Percentiles rank a stretch among this genome's conserved stretches.
phyloP scores from a whole-genome alignment of 1,284 basidiomycete species.

The Mycosarcoma maydis region DNA sequence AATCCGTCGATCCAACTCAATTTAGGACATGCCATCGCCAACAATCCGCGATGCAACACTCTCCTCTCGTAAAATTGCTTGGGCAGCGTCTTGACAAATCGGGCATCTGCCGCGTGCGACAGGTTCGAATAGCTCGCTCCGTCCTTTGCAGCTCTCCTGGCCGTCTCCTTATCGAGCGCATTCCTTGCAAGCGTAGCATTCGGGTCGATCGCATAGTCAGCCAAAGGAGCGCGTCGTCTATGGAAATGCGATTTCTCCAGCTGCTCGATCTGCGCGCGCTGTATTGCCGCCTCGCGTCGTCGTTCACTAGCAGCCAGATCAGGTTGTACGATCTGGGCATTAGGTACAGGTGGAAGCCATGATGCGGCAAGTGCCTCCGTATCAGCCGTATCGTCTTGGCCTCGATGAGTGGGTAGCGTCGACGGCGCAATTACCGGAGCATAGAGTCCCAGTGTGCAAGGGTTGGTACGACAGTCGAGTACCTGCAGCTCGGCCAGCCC shows the following conservation, averaged over 20 bases:
- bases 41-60: constrained; percentile 58
- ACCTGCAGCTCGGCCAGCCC: constrained; percentile 54
- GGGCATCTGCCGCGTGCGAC: constrained; percentile 50
- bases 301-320: constrained; percentile 28
- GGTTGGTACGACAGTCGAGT: constrained; percentile 61
- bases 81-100: constrained; percentile 59
- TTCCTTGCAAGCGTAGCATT: constrained; percentile 21
- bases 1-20: constrained; percentile 64
- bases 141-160: constrained; percentile 4
- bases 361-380: constrained; percentile 6
- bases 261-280: constrained; percentile 30
- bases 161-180: constrained; percentile 23
- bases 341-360: constrained; percentile 57
- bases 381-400: constrained; percentile 5
- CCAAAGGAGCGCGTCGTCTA: constrained; percentile 46
- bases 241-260: constrained; percentile 64
- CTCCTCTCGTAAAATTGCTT: constrained; percentile 40
- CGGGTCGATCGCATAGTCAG: constrained; percentile 28
- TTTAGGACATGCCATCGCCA: constrained; percentile 62
- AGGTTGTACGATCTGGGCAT: constrained; percentile 58
- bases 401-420: constrained; percentile 1
- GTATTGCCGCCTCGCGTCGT: constrained; percentile 15
- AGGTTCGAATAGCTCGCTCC: constrained; percentile 36
- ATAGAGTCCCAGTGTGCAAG: constrained; percentile 63
- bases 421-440: constrained; percentile 55